Evolutionary conservation across 371 early-diverging fungal genomes (phyloP).

Genomic region (Chytridium lagenaria): DNA sequence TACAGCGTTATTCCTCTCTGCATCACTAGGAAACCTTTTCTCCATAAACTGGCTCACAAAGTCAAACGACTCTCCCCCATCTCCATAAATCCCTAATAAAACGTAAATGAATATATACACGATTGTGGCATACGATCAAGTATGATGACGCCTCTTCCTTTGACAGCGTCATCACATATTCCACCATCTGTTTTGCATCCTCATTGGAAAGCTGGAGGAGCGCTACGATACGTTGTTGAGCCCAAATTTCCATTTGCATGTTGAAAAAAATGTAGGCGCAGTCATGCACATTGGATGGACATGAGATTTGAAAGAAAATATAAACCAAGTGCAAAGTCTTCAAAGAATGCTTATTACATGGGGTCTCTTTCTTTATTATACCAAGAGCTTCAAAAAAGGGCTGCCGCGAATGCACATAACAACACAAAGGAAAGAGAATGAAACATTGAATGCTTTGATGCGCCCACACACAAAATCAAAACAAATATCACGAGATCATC

Average conservation of each 20-base stretch:
- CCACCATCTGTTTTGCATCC: slow-evolving; percentile 2
- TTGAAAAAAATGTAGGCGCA: too few relatives aligned
- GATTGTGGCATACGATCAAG: slow-evolving; percentile 11
- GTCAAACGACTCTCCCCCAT: not conserved
- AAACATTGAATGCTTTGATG: not conserved
- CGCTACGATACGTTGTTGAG: not conserved
- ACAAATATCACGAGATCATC: too few relatives aligned
- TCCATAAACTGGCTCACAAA: not conserved
- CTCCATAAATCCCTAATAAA: slow-evolving; percentile 13
- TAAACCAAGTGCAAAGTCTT: not conserved
- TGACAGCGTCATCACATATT: not conserved
- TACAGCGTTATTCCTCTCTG: not conserved
- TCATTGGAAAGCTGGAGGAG: slow-evolving; percentile 1
- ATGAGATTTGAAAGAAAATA: not conserved
- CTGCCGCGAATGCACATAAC: not conserved
- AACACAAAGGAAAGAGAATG: not conserved
- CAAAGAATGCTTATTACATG: too few relatives aligned
- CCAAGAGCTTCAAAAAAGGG: not conserved
- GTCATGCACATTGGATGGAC: too few relatives aligned
- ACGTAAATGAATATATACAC: too few relatives aligned
- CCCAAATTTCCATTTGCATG: not conserved
- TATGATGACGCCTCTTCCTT: not conserved
- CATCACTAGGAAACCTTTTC: not conserved
- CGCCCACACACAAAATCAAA: too few relatives aligned
- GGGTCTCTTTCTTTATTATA: not conserved